Evolutionary conservation across 371 early-diverging fungal genomes (phyloP).

Genomic region (Mortierella sp.): DNA sequence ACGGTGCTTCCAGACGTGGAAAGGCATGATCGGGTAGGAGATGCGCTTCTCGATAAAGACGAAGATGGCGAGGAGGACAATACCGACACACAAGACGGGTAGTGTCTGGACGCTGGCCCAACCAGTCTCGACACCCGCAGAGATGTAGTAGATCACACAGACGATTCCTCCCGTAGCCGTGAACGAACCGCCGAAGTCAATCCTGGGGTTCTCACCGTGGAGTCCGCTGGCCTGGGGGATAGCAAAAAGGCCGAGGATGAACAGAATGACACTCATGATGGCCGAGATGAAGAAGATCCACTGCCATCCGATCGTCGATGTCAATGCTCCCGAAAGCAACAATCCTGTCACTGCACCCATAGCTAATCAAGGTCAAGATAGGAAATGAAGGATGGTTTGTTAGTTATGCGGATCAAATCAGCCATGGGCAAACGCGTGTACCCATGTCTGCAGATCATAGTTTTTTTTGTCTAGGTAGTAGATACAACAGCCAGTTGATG

Average conservation of each 20-base stretch:
- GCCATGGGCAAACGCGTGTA: too few species aligned
- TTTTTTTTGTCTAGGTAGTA: background rate
- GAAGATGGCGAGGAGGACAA: slow-evolving; percentile 31
- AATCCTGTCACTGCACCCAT: slow-evolving; percentile 57
- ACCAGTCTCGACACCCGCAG: slow-evolving; percentile 51
- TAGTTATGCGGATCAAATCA: too few species aligned
- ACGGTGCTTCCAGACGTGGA: slow-evolving; percentile 53
- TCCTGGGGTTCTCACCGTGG: slow-evolving; percentile 46
- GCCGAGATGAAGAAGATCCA: slow-evolving; percentile 54
- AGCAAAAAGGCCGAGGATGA: slow-evolving; percentile 45
- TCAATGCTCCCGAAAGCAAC: slow-evolving; percentile 53
- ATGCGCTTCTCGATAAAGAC: slow-evolving; percentile 39
- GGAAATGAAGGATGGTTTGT: background rate
- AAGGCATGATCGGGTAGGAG: slow-evolving; percentile 56
- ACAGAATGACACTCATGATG: slow-evolving; percentile 44
- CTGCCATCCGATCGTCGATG: slow-evolving; percentile 55
- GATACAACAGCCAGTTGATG: background rate
- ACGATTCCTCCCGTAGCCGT: slow-evolving; percentile 49
- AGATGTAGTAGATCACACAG: slow-evolving; percentile 54
- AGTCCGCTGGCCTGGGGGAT: slow-evolving; percentile 39
- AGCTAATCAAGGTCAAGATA: slow-evolving; percentile 8
- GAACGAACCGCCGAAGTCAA: slow-evolving; percentile 45
- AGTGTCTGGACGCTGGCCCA: slow-evolving; percentile 47
- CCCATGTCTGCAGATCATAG: too few species aligned
- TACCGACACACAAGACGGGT: slow-evolving; percentile 38